Evolutionary conservation across 441 rosid species (phyloP).

Genomic region (Jatropha multifida): DNA sequence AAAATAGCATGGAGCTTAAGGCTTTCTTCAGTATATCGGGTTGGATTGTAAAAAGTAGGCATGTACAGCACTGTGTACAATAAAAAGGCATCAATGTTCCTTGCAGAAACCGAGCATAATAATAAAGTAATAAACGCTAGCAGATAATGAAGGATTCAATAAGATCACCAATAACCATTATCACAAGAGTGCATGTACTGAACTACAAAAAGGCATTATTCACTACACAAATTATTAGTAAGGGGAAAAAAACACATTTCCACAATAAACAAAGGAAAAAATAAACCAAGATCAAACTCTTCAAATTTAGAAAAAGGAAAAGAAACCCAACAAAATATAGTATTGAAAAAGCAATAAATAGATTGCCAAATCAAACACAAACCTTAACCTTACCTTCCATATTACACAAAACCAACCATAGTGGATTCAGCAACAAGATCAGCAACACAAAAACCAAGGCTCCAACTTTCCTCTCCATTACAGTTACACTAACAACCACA

Average conservation of each 20-base stretch:
- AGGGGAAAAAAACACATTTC: slow-evolving; percentile 7
- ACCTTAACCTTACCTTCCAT: slow-evolving; percentile 58
- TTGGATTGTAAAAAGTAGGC: slow-evolving; percentile 2
- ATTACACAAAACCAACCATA: slow-evolving; percentile 60
- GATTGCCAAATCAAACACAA: background rate
- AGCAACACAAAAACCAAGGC: slow-evolving; percentile 37
- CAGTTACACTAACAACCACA: slow-evolving; percentile 10
- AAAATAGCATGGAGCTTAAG: background rate
- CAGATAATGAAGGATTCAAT: slow-evolving; percentile 16
- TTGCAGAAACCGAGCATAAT: background rate
- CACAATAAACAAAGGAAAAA: slow-evolving; percentile 23
- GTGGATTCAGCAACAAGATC: slow-evolving; percentile 46
- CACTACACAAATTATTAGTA: slow-evolving; percentile 6
- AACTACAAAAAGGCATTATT: slow-evolving; percentile 8
- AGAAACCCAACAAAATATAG: slow-evolving; percentile 1
- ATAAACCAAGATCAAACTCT: slow-evolving; percentile 25
- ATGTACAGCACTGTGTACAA: background rate
- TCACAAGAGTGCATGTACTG: slow-evolving; percentile 12
- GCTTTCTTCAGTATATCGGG: slow-evolving; percentile 7
- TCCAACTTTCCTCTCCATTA: slow-evolving; percentile 45
- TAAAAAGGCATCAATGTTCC: background rate
- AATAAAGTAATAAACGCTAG: slow-evolving; percentile 15
- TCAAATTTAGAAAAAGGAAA: slow-evolving; percentile 6
- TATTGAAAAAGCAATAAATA: background rate
- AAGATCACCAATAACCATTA: slow-evolving; percentile 12